Evolutionary conservation across 441 rosid species (phyloP).

Genomic region (Erodium texanum): DNA sequence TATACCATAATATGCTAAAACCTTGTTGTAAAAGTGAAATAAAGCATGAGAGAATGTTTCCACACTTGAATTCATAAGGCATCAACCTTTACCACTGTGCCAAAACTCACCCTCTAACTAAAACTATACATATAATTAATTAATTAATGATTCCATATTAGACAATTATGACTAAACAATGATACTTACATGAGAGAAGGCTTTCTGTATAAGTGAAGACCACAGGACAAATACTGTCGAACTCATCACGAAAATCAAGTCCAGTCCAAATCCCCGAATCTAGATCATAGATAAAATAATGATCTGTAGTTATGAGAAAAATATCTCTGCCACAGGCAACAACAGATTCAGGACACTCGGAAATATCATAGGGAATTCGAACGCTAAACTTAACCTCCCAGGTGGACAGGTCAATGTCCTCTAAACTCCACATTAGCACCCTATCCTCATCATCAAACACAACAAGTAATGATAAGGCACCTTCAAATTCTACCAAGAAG

Average conservation of each 20-base stretch:
- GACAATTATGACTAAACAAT: neutral
- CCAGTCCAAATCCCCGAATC: slow-evolving; percentile 8
- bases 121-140: neutral
- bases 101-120: neutral
- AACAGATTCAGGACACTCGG: slow-evolving; percentile 8
- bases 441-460: slow-evolving; percentile 12
- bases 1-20: neutral
- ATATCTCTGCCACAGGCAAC: slow-evolving; percentile 5
- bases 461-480: slow-evolving; percentile 9
- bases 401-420: slow-evolving; percentile 8
- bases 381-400: slow-evolving; percentile 14
- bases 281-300: slow-evolving; percentile 11
- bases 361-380: slow-evolving; percentile 5
- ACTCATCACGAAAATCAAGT: neutral
- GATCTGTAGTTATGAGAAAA: slow-evolving; percentile 13
- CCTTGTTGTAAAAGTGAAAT: neutral
- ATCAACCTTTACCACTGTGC: neutral
- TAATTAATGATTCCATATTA: neutral
- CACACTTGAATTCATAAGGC: neutral
- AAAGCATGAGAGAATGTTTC: neutral
- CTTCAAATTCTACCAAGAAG: slow-evolving; percentile 10
- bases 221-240: neutral
- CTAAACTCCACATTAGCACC: slow-evolving; percentile 14
- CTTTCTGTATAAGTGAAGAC: slow-evolving; percentile 15
- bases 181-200: slow-evolving; percentile 18